These are phyloP conservation scores for Ceratobasidium sp. DNA, from an alignment of 1,284 basidiomycete genomes.

Conservation along the genomic window DNA sequence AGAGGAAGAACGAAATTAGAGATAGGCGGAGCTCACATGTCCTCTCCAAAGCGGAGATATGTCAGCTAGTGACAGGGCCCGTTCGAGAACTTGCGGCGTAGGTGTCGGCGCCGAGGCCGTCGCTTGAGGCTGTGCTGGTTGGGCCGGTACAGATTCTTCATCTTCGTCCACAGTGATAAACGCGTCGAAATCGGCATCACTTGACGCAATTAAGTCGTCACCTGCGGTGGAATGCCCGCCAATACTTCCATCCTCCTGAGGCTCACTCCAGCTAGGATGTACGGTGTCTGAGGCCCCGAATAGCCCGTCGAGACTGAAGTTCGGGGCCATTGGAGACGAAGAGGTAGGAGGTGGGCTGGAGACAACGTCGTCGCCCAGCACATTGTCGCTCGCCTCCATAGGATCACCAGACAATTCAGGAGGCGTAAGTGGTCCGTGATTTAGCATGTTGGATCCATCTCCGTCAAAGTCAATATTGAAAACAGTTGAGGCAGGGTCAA, in stretches of 20 bases:
- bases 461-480: constrained; percentile 41
- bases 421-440: constrained; percentile 27
- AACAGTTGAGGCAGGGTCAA: constrained; percentile 40
- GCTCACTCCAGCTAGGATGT: constrained; percentile 9
- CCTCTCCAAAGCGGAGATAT: constrained; percentile 73
- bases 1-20: background rate
- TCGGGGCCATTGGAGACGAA: constrained; percentile 15
- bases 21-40: constrained; percentile 61
- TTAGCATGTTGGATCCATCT: constrained; percentile 7
- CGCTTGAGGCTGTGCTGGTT: background rate
- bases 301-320: constrained; percentile 33
- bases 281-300: constrained; percentile 25
- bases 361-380: background rate
- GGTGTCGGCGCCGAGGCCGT: constrained; percentile 51
- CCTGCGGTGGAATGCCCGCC: constrained; percentile 1
- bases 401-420: constrained; percentile 20
- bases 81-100: constrained; percentile 59
- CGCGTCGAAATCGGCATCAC: constrained; percentile 50
- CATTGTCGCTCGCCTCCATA: background rate
- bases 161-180: constrained; percentile 49
- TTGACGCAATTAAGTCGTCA: constrained; percentile 47
- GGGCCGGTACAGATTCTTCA: constrained; percentile 44
- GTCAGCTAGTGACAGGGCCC: constrained; percentile 46
- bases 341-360: constrained; percentile 17
- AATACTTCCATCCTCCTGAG: constrained; percentile 9